Percentiles rank a stretch among this genome's conserved stretches.
Evolutionary conservation across 2,329 filamentous ascomycete genomes (phyloP).

Genomic region (Venturiaceae sp.): DNA sequence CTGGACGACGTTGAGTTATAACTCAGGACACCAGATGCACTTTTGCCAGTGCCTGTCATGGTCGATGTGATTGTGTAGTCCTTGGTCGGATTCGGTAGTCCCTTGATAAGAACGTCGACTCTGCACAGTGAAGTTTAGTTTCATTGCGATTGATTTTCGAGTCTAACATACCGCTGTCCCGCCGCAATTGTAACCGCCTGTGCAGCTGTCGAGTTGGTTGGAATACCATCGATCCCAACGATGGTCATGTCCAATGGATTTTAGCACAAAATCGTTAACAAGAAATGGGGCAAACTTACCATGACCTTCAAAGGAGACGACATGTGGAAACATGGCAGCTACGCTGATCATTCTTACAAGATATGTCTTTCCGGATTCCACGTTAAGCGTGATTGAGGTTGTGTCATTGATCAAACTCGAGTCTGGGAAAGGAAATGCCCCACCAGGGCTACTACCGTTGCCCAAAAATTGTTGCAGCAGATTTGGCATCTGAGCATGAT

Average conservation of each 20-base stretch:
- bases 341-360: constrained; percentile 39
- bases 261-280: neutral
- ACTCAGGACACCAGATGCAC: neutral
- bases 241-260: constrained; percentile 39
- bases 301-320: neutral
- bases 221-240: constrained; percentile 61
- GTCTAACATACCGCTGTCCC: neutral
- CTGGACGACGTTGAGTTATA: neutral
- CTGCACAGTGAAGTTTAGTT: neutral
- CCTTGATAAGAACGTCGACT: constrained; percentile 2
- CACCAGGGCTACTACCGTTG: neutral
- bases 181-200: constrained; percentile 27
- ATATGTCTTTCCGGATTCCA: constrained; percentile 46
- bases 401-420: constrained; percentile 50
- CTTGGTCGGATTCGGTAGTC: neutral
- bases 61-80: neutral
- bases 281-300: neutral
- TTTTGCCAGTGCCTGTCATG: neutral
- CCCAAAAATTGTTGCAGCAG: neutral
- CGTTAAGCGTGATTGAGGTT: constrained; percentile 31
- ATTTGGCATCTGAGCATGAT: neutral
- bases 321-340: neutral
- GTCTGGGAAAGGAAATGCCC: neutral
- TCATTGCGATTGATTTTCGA: too few species aligned
- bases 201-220: constrained; percentile 37